Evolutionary conservation across 768 basidiomycete species (phyloP).

Genomic region (Mrakia hoshinonis): DNA sequence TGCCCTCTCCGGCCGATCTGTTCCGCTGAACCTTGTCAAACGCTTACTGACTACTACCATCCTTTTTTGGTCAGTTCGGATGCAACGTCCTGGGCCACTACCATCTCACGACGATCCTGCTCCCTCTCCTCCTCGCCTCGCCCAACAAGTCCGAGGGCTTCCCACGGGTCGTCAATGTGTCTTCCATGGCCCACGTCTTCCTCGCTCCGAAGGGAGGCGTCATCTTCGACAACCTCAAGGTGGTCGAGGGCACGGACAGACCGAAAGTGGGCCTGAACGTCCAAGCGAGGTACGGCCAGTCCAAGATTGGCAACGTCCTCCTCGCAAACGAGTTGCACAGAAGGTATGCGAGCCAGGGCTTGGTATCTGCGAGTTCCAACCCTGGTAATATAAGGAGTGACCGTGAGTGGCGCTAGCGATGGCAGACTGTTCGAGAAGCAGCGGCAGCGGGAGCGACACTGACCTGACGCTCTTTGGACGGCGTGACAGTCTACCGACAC

Average conservation of each 20-base stretch:
- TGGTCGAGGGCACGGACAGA: background rate
- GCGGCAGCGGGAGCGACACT: no score
- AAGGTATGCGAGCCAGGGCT: constrained; percentile 19
- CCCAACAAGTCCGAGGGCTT: constrained; percentile 15
- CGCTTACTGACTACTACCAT: background rate
- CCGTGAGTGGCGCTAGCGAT: background rate
- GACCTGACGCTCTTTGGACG: no score
- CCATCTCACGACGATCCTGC: constrained; percentile 28
- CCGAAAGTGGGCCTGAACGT: background rate
- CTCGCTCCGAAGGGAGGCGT: constrained; percentile 22
- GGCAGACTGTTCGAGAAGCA: no score
- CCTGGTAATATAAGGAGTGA: constrained; percentile 28
- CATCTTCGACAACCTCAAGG: constrained; percentile 25
- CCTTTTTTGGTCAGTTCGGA: constrained; percentile 20
- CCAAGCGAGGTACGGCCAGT: constrained; percentile 26
- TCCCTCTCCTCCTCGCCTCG: constrained; percentile 27
- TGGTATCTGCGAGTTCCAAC: constrained; percentile 25
- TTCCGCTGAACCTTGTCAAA: constrained; percentile 1
- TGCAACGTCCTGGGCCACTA: constrained; percentile 30
- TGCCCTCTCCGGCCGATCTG: constrained; percentile 19
- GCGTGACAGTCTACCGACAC: background rate
- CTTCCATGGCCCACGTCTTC: constrained; percentile 9
- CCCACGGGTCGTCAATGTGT: constrained; percentile 28
- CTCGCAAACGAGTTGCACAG: constrained; percentile 29
- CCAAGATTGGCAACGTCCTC: constrained; percentile 31